These are phyloP conservation scores for Allantophomopsis lycopodina DNA, from an alignment of 2,329 filamentous ascomycete species.

Conservation along the genomic window DNA sequence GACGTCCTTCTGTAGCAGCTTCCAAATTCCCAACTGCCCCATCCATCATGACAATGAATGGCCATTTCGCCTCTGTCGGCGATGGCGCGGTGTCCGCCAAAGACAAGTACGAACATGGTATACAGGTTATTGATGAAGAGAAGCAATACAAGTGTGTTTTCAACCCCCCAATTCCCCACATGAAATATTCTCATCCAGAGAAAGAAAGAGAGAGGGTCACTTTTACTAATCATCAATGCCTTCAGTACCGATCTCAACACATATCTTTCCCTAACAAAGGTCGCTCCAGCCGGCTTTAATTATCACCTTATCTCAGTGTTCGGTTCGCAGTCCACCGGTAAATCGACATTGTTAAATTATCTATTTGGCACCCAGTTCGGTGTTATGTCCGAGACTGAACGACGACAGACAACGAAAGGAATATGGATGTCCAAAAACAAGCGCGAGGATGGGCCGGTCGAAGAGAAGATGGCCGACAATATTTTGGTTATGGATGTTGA, in stretches of 20 bases:
- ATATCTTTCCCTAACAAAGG: conserved; percentile 68
- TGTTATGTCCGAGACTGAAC: conserved; percentile 91
- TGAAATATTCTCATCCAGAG: not conserved
- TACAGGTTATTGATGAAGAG: conserved; percentile 92
- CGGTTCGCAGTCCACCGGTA: conserved; percentile 95
- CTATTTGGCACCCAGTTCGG: conserved; percentile 94
- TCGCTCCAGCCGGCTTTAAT: conserved; percentile 88
- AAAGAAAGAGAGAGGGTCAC: no score
- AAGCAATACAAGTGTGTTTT: conserved; percentile 91
- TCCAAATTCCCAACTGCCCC: conserved; percentile 17
- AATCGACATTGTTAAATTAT: conserved; percentile 91
- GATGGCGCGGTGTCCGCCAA: conserved; percentile 36
- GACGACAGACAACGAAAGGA: conserved; percentile 94
- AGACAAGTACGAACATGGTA: conserved; percentile 75
- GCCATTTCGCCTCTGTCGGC: conserved; percentile 66
- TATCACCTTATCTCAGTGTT: conserved; percentile 99
- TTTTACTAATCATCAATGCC: conserved; percentile 1
- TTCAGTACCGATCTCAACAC: conserved; percentile 60
- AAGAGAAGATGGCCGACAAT: conserved; percentile 75
- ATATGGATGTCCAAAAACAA: conserved; percentile 99
- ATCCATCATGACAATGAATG: conserved; percentile 46
- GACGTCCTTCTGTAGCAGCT: conserved; percentile 12
- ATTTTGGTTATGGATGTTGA: conserved; percentile 99
- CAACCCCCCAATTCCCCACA: not conserved
- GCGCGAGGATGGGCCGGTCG: conserved; percentile 32